Conservation (phyloP, 371 early-diverging fungal genomes). For the Mucor mucedo region DNA sequence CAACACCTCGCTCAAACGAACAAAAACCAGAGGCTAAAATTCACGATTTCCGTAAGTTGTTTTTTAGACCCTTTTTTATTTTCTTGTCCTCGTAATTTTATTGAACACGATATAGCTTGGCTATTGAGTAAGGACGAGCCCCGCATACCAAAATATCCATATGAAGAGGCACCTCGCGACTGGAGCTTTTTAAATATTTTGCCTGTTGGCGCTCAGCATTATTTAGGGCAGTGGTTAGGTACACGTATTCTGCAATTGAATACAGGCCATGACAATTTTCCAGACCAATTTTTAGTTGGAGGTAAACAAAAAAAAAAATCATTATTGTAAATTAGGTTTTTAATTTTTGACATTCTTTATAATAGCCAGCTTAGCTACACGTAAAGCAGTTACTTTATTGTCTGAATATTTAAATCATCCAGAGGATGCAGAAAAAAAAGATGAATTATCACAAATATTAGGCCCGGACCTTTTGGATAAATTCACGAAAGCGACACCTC, state of each 20-base stretch:
- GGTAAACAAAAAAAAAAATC: conserved; percentile 31
- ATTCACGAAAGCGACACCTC: conserved; percentile 34
- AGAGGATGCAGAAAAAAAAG: conserved; percentile 16
- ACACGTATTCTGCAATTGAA: conserved; percentile 56
- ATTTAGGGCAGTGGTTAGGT: conserved; percentile 51
- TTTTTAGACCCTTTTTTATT: neutral
- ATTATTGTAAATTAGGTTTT: neutral
- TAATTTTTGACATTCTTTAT: neutral
- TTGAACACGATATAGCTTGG: conserved; percentile 49
- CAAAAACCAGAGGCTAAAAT: conserved; percentile 6
- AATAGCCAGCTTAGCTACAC: conserved; percentile 54
- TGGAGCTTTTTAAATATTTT: conserved; percentile 52
- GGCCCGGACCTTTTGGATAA: conserved; percentile 48
- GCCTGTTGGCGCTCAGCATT: conserved; percentile 53
- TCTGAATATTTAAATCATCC: conserved; percentile 39
- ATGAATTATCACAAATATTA: conserved; percentile 42
- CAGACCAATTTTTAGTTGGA: conserved; percentile 66
- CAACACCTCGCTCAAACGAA: neutral
- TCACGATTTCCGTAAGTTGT: conserved; percentile 26
- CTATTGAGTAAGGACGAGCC: conserved; percentile 43
- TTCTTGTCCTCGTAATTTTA: neutral
- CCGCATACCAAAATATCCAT: conserved; percentile 60
- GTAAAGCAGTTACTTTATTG: conserved; percentile 44
- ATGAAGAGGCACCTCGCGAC: conserved; percentile 43
- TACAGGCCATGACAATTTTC: conserved; percentile 58